Conservation (phyloP, 148 eudicot genomes). For the Gaultheria prostrata region DNA sequence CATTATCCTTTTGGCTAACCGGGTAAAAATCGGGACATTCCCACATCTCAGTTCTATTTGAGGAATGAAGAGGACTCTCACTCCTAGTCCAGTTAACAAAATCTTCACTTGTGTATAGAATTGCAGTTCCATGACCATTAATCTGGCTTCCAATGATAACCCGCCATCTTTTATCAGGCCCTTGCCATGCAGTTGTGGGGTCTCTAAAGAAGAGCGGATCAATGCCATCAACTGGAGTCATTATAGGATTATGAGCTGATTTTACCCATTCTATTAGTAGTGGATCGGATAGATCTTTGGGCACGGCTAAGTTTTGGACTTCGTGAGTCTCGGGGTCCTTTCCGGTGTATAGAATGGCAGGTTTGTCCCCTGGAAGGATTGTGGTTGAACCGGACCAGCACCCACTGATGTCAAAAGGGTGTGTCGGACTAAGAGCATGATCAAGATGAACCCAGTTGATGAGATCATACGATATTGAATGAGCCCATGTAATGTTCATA, state of each 20-base stretch:
- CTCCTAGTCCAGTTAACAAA: conserved; percentile 21
- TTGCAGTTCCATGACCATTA: conserved; percentile 18
- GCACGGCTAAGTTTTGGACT: conserved; percentile 50
- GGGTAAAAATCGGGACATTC: conserved; percentile 35
- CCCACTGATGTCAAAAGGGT: conserved; percentile 41
- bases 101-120: conserved; percentile 27
- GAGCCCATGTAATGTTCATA: conserved; percentile 28
- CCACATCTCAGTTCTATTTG: conserved; percentile 25
- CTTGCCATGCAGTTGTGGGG: conserved; percentile 47
- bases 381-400: conserved; percentile 64
- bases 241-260: conserved; percentile 33
- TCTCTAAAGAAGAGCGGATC: conserved; percentile 29
- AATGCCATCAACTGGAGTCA: conserved; percentile 15
- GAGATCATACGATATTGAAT: conserved; percentile 51
- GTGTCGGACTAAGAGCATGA: conserved; percentile 33
- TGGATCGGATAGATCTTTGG: conserved; percentile 49
- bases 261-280: conserved; percentile 53
- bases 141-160: conserved; percentile 24
- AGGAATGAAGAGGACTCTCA: conserved; percentile 22
- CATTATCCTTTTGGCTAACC: neutral
- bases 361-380: conserved; percentile 36
- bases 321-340: neutral
- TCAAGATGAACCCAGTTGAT: conserved; percentile 54
- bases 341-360: conserved; percentile 48
- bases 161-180: conserved; percentile 24